phyloP scores from a whole-genome alignment of 2,329 filamentous ascomycete species.

The Ploettnerulaceae sp. region DNA sequence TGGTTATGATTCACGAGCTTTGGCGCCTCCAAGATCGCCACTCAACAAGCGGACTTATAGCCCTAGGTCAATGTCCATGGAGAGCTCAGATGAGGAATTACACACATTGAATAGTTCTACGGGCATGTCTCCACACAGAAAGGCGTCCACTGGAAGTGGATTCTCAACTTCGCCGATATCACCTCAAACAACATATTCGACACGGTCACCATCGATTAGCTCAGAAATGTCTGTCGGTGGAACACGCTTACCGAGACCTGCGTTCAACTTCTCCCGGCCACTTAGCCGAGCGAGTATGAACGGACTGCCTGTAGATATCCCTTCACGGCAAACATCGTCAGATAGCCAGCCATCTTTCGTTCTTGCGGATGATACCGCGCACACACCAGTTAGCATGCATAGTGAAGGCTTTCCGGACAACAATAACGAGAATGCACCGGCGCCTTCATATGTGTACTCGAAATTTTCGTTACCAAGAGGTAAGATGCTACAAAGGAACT shows the following conservation, averaged over 20 bases:
- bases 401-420: constrained; percentile 62
- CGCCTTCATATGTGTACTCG: constrained; percentile 78
- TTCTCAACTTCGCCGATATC: constrained; percentile 60
- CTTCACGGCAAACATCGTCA: constrained; percentile 57
- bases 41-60: constrained; percentile 47
- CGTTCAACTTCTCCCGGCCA: constrained; percentile 92
- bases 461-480: constrained; percentile 82
- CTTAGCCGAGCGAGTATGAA: constrained; percentile 65
- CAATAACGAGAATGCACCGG: constrained; percentile 43
- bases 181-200: constrained; percentile 54
- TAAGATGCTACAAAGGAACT: constrained; percentile 67
- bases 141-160: constrained; percentile 68
- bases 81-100: constrained; percentile 68
- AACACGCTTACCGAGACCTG: constrained; percentile 58
- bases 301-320: constrained; percentile 46
- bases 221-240: constrained; percentile 71
- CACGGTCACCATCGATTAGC: constrained; percentile 74
- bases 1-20: constrained; percentile 37
- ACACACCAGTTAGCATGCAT: constrained; percentile 68
- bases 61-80: constrained; percentile 56
- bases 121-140: constrained; percentile 65
- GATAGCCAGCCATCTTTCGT: constrained; percentile 62
- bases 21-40: constrained; percentile 43
- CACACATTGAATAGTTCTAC: constrained; percentile 47
- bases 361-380: constrained; percentile 58